A percentile compares a stretch with the other conserved stretches of the same genome.
Conservation (phyloP, 2,329 filamentous ascomycete genomes). For the Trichoderma sp. region DNA sequence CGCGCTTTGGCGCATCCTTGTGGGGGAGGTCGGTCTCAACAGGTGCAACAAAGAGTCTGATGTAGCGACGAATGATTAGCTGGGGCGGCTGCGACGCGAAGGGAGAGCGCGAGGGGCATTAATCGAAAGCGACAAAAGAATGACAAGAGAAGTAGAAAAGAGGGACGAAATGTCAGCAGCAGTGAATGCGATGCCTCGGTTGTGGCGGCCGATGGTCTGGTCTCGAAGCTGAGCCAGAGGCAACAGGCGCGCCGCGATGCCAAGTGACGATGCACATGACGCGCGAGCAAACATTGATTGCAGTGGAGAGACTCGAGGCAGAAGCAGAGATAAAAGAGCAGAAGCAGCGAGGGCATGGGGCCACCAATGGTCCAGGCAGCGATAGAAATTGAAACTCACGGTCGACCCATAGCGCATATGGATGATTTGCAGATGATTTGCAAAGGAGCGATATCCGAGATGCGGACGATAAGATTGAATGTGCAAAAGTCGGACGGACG, state of each 20-base stretch:
- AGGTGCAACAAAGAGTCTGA: conserved; percentile 47
- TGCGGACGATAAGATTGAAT: background rate
- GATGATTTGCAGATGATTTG: background rate
- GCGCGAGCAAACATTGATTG: background rate
- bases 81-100: background rate
- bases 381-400: conserved; percentile 15
- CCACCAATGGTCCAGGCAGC: background rate
- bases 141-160: background rate
- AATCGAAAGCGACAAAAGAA: background rate
- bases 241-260: background rate
- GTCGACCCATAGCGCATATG: conserved; percentile 19
- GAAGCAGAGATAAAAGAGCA: background rate
- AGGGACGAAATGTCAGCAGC: background rate
- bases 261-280: background rate
- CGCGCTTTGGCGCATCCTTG: conserved; percentile 35
- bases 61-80: conserved; percentile 1
- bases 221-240: background rate
- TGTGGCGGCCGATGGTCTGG: background rate
- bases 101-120: background rate
- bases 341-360: background rate
- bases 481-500: background rate
- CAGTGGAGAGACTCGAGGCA: background rate
- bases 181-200: background rate
- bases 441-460: conserved; percentile 1
- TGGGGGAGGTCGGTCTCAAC: conserved; percentile 44